phyloP scores from a whole-genome alignment of 768 basidiomycete species.

The Serendipita vermifera region DNA sequence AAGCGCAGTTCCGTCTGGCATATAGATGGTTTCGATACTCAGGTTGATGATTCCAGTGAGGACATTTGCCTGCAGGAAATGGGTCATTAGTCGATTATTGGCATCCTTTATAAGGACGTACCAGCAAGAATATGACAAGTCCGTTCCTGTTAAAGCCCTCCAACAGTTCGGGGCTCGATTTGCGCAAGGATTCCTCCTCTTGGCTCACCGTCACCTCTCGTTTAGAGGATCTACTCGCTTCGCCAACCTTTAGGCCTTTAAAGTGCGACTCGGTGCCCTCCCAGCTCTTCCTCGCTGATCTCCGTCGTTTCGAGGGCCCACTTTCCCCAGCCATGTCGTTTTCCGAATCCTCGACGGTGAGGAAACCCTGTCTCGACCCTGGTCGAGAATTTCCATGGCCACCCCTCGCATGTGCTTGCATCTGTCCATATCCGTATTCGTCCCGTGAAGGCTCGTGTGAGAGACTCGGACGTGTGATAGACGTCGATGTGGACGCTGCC shows the following conservation, averaged over 20 bases:
- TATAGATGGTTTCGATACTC: slow-evolving; percentile 69
- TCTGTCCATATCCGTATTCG: too few species aligned
- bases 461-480: neutral
- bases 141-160: slow-evolving; percentile 77
- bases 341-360: neutral
- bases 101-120: slow-evolving; percentile 28
- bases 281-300: slow-evolving; percentile 1
- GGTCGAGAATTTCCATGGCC: neutral
- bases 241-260: neutral
- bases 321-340: neutral
- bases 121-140: slow-evolving; percentile 65
- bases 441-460: neutral
- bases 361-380: neutral
- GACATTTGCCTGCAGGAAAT: slow-evolving; percentile 57
- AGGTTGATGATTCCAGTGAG: slow-evolving; percentile 77
- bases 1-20: slow-evolving; percentile 42
- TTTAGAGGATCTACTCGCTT: slow-evolving; percentile 14
- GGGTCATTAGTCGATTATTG: neutral
- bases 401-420: neutral
- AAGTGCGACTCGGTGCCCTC: neutral
- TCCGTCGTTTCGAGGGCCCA: neutral
- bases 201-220: slow-evolving; percentile 19
- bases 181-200: slow-evolving; percentile 8
- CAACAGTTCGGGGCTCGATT: slow-evolving; percentile 37
- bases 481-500: neutral